A percentile compares a stretch with the other conserved stretches of the same genome.
Conservation (phyloP, 2,329 filamentous ascomycete species). For the Aspergillus vadensis region DNA sequence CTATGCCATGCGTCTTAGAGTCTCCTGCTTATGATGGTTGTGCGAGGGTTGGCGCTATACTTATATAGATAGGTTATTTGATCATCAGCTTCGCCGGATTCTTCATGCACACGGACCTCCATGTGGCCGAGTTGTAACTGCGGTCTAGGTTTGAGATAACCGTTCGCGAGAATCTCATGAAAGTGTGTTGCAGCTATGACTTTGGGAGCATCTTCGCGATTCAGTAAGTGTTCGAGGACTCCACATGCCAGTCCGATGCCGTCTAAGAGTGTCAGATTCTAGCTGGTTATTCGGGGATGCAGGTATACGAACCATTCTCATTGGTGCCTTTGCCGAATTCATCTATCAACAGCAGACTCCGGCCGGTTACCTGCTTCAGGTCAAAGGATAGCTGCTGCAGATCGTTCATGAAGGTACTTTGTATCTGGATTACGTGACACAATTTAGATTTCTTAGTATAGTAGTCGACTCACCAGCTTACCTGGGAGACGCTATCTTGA, state of each 20-base stretch:
- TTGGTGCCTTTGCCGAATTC: conserved; percentile 80
- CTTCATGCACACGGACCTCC: conserved; percentile 53
- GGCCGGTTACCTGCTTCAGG: conserved; percentile 70
- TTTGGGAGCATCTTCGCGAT: conserved; percentile 55
- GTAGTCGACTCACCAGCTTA: conserved; percentile 18
- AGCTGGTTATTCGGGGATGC: not conserved
- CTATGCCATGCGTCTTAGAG: conserved; percentile 29
- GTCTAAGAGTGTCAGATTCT: conserved; percentile 45
- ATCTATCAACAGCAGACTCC: conserved; percentile 84
- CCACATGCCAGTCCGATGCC: conserved; percentile 66
- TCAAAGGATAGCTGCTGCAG: conserved; percentile 82
- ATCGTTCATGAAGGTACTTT: conserved; percentile 77
- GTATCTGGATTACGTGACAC: conserved; percentile 41
- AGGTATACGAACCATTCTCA: conserved; percentile 47
- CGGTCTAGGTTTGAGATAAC: conserved; percentile 51
- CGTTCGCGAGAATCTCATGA: conserved; percentile 58
- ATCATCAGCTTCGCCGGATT: conserved; percentile 48
- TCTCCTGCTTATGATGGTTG: not conserved
- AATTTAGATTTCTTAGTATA: not conserved
- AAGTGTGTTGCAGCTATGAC: conserved; percentile 66
- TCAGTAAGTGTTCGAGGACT: conserved; percentile 60
- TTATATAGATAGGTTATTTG: conserved; percentile 71
- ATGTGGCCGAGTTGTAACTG: conserved; percentile 60
- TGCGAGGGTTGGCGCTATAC: conserved; percentile 26
- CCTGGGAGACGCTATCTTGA: conserved; percentile 65